phyloP scores from a whole-genome alignment of 148 eudicot genomes.

The Bassia scoparia region DNA sequence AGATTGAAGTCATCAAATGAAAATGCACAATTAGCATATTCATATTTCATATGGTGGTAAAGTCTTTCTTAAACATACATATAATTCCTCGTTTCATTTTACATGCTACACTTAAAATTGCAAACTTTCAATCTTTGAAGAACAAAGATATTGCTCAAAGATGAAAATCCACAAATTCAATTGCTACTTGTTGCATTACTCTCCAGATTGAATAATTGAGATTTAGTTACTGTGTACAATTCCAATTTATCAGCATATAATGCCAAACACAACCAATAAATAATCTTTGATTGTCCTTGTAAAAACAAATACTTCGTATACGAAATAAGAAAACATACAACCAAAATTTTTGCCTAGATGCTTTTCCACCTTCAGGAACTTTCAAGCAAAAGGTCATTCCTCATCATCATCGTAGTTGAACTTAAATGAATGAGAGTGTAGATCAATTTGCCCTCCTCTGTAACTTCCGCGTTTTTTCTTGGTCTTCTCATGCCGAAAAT shows the following conservation, averaged over 20 bases:
- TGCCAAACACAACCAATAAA: background rate
- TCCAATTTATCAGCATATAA: background rate
- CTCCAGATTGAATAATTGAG: background rate
- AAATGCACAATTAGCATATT: too few relatives aligned
- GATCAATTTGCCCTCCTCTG: constrained; percentile 85
- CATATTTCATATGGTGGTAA: too few relatives aligned
- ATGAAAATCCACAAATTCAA: too few relatives aligned
- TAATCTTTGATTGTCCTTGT: background rate
- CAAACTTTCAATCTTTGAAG: too few relatives aligned
- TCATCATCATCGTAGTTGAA: constrained; percentile 67
- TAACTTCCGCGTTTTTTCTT: constrained; percentile 97
- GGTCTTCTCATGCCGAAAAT: constrained; percentile 91
- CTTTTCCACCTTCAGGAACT: background rate
- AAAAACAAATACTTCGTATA: background rate
- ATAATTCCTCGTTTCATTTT: too few relatives aligned
- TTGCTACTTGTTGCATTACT: background rate
- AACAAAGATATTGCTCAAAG: too few relatives aligned
- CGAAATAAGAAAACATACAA: background rate
- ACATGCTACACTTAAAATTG: too few relatives aligned
- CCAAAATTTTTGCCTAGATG: constrained; percentile 23
- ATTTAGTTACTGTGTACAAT: background rate
- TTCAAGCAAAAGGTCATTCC: constrained; percentile 28
- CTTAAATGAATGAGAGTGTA: constrained; percentile 73
- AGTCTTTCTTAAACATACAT: too few relatives aligned
- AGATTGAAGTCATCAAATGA: too few relatives aligned